Conservation (phyloP, 2,329 filamentous ascomycete genomes). For the Botrytis tulipae region DNA sequence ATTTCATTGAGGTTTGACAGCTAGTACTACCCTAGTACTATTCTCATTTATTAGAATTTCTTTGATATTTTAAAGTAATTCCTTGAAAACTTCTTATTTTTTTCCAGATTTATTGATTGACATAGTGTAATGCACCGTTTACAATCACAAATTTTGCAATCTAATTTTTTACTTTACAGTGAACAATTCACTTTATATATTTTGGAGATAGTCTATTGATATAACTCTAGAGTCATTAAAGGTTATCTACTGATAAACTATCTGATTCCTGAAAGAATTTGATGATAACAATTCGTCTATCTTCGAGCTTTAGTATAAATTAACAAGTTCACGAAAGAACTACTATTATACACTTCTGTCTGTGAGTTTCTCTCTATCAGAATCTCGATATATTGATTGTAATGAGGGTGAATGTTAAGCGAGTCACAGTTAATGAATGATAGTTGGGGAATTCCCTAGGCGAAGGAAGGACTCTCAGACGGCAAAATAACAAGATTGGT, state of each 20-base stretch:
- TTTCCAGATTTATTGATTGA: background rate
- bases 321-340: too few species aligned
- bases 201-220: background rate
- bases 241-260: too few species aligned
- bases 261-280: too few species aligned
- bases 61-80: fast-evolving
- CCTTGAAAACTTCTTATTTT: background rate
- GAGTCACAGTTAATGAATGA: background rate
- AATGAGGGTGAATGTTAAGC: background rate
- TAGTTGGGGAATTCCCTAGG: background rate
- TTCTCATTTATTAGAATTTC: too few species aligned
- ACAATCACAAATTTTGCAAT: background rate
- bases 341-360: too few species aligned
- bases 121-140: background rate
- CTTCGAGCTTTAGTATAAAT: too few species aligned
- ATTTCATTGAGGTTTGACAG: background rate
- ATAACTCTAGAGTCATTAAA: too few species aligned
- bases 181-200: background rate
- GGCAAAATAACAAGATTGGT: background rate
- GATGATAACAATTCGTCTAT: background rate
- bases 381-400: background rate
- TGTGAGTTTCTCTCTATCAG: background rate
- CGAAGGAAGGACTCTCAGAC: background rate
- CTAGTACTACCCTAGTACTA: background rate
- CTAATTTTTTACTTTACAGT: background rate